Conservation (phyloP, 371 early-diverging fungal species). For the Umbelopsis sp. region DNA sequence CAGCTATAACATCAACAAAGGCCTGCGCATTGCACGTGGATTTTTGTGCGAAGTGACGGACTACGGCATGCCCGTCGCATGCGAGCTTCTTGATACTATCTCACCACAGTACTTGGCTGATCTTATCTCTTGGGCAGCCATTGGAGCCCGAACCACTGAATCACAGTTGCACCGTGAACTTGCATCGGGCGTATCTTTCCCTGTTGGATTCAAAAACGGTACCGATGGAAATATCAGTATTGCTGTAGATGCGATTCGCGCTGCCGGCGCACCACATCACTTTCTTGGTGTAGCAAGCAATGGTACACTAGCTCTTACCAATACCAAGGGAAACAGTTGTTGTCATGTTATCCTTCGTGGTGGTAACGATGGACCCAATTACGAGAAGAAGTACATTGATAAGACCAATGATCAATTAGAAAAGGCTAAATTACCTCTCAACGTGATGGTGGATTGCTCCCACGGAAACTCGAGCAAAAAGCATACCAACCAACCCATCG, state of each 20-base stretch:
- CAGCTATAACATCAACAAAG: constrained; percentile 89
- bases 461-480: constrained; percentile 85
- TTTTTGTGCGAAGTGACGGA: constrained; percentile 77
- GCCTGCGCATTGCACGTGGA: constrained; percentile 82
- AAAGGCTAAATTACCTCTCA: constrained; percentile 60
- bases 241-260: constrained; percentile 90
- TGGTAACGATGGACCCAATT: constrained; percentile 86
- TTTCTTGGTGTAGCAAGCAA: constrained; percentile 94
- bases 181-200: constrained; percentile 90
- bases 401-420: constrained; percentile 54
- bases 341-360: constrained; percentile 69
- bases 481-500: constrained; percentile 72
- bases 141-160: constrained; percentile 94
- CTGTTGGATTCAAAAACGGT: constrained; percentile 97
- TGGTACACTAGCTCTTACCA: constrained; percentile 89
- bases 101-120: constrained; percentile 94
- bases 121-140: constrained; percentile 92
- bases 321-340: constrained; percentile 82
- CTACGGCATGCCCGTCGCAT: constrained; percentile 85
- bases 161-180: constrained; percentile 94
- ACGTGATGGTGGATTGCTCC: constrained; percentile 85
- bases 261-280: constrained; percentile 85
- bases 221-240: constrained; percentile 87
- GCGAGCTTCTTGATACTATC: constrained; percentile 92
- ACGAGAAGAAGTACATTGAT: constrained; percentile 63